Base-by-base conservation (phyloP, 2,329 filamentous ascomycete genomes). In the Mariannaea elegans region DNA sequence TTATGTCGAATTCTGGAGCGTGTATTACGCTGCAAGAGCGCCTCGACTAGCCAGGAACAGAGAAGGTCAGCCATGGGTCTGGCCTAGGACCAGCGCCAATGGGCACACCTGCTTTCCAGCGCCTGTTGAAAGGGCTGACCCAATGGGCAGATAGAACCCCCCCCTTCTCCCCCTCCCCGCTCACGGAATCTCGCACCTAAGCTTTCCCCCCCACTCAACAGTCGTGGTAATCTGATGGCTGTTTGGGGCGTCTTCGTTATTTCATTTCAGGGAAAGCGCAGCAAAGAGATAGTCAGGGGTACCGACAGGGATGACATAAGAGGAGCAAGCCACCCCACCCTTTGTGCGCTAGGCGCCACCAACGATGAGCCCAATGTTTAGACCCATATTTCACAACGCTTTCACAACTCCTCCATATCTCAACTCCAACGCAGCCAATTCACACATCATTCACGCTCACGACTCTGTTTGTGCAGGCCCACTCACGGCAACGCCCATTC, bases 261-360 rank as follows among this genome's bases (percentile, higher is more conserved):
- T 19, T 41, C 49, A 16, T 8, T n/a, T 31, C 24, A 3, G 16
- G 38, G 49, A 24, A 29, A 44, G 27, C n/a, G 49, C 49, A 14
- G 27, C n/a, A 41, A 12, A 19, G 34, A n/a, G n/a, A n/a, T 48
- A 32, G 29, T 34, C 55, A 58, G 48, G 55, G 55, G 55, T 36
- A 10, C 38, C 4, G 16, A 16, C 38, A 42, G 16, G 38, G 38
- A 42, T 8, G 16, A 12, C 39, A 12, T 39, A 41, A 58, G 48
- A 46, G 48, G 44, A 14, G 55, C 55, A 31, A 58, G 48, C 42
- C 49, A 58, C 44, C 31, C 8, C n/a, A n/a, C n/a, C n/a, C n/a
- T n/a, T n/a, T n/a, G 24, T 44, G 39, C 39, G 19, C 54, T 32
- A 49, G 39, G 9, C 5, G 24, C 5, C 6, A 27, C 24, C 24